Evolutionary conservation across 225 moss, liverwort and hornwort genomes (phyloP), one percentile per base, ranked within the genome.

Genomic region (Polytrichum formosum): DNA sequence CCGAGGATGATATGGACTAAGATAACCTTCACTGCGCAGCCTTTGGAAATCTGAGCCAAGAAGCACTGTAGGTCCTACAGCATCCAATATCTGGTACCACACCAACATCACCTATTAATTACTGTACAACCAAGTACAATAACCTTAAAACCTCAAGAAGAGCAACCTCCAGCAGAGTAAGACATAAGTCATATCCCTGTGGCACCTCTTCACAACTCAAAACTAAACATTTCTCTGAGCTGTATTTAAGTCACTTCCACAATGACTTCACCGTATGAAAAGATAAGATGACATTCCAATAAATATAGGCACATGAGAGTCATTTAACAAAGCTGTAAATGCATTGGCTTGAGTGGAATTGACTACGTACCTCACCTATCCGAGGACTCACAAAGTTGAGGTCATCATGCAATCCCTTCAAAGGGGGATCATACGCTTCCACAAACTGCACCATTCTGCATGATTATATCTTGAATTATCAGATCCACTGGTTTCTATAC

Each of bases 1-100:
- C 17, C 98, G 94, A 75, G 98, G 98, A 79, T 98, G 98, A 74
- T 92, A 98, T n/a, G 98, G 98, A 79, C 98, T 94, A 6, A 98
- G 81, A 74, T 90, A 98, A 25, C 98, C 98, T 81, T 98, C 98
- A 71, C 91, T 98, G 66, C 98, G 91, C 67, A 98, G 72, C 77
- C 91, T 90, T 79, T 98, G 98, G 64, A 91, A 94, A 82, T 98
- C 94, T 53, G 92, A 85, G 26, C 98, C 98, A 33, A 94, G 86
- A 77, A 94, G 91, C 70, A 98, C 91, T 20, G 94, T 98, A 20
- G 94, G 94, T 18, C 98, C 94, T 37, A 98, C 85, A 25, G 91
- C 92, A 70, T 98, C 98, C 81, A 98, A 78, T 72, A 98, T 98
- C 92, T 93, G 82, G 13, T 53, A 76, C 30, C 29, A 37, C 18